phyloP scores from a whole-genome alignment of 148 eudicot genomes.

The Persicaria tinctoria region DNA sequence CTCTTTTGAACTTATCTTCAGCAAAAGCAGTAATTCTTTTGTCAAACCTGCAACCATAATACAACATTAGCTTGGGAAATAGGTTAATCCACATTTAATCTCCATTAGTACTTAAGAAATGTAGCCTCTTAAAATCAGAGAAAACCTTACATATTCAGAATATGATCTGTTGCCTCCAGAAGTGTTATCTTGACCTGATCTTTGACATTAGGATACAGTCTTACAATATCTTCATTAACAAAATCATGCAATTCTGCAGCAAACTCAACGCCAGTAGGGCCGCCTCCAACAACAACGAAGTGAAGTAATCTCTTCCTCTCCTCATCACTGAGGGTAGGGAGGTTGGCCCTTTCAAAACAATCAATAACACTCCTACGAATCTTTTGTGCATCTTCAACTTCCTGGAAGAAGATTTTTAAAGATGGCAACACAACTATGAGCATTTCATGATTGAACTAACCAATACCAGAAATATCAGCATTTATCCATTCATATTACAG shows the following conservation, averaged over 20 bases:
- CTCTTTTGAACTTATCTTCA: constrained; percentile 52
- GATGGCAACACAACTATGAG: neutral
- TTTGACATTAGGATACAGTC: constrained; percentile 44
- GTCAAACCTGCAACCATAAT: constrained; percentile 40
- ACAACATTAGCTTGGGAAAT: neutral
- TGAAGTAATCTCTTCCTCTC: constrained; percentile 42
- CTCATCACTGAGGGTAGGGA: constrained; percentile 45
- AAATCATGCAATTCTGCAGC: constrained; percentile 63
- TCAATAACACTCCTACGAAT: constrained; percentile 50
- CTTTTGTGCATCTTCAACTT: constrained; percentile 63
- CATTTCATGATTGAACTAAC: neutral
- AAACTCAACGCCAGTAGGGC: constrained; percentile 71
- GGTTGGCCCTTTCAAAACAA: constrained; percentile 62
- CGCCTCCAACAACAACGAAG: constrained; percentile 65
- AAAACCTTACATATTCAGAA: constrained; percentile 49
- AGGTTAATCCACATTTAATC: neutral
- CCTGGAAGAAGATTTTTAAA: constrained; percentile 25
- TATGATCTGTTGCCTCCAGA: constrained; percentile 61
- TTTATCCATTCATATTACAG: neutral
- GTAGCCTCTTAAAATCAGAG: neutral
- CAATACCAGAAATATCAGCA: neutral
- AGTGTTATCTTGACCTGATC: constrained; percentile 42
- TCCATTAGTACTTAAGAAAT: neutral
- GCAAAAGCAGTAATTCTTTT: constrained; percentile 61
- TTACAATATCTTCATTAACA: constrained; percentile 46